Evolutionary conservation across 2,329 filamentous ascomycete genomes (phyloP).

Genomic region (Nothophaeocryptopus gaeumannii): DNA sequence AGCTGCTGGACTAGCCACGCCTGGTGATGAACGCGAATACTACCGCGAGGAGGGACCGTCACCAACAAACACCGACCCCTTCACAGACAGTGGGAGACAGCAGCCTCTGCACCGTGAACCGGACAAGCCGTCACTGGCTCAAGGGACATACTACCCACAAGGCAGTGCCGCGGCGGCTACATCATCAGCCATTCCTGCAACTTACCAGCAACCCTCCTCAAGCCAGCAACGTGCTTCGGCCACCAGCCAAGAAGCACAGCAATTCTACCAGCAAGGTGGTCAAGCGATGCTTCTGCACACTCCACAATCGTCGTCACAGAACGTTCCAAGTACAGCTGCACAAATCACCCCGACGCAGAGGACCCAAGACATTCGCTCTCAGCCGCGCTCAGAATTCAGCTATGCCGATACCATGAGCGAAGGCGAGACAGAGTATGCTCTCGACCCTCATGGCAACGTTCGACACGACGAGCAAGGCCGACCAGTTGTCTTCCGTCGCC

Average conservation of each 20-base stretch:
- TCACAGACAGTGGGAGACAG: constrained; percentile 49
- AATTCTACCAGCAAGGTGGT: constrained; percentile 49
- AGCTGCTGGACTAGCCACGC: constrained; percentile 27
- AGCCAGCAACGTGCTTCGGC: background rate
- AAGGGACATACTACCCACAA: constrained; percentile 19
- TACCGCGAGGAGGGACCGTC: constrained; percentile 54
- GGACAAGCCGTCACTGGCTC: constrained; percentile 28
- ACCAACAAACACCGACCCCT: constrained; percentile 61
- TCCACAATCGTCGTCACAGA: constrained; percentile 22
- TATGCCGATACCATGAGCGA: constrained; percentile 50
- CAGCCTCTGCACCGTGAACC: constrained; percentile 38
- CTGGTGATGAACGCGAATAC: constrained; percentile 42
- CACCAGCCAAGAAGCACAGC: constrained; percentile 29
- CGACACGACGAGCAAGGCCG: constrained; percentile 60
- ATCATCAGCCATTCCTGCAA: constrained; percentile 10
- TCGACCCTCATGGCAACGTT: constrained; percentile 61
- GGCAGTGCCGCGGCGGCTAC: constrained; percentile 12
- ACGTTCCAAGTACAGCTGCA: constrained; percentile 26
- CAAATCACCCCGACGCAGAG: constrained; percentile 32
- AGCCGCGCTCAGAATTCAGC: constrained; percentile 34
- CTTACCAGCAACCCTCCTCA: constrained; percentile 10
- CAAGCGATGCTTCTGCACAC: constrained; percentile 32
- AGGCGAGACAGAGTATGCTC: constrained; percentile 69
- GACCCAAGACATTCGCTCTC: constrained; percentile 23
- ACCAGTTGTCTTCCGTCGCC: constrained; percentile 53